These are phyloP conservation scores for Dactylellina sp. DNA, from an alignment of 2,329 filamentous ascomycete species.

Conservation along the genomic window DNA sequence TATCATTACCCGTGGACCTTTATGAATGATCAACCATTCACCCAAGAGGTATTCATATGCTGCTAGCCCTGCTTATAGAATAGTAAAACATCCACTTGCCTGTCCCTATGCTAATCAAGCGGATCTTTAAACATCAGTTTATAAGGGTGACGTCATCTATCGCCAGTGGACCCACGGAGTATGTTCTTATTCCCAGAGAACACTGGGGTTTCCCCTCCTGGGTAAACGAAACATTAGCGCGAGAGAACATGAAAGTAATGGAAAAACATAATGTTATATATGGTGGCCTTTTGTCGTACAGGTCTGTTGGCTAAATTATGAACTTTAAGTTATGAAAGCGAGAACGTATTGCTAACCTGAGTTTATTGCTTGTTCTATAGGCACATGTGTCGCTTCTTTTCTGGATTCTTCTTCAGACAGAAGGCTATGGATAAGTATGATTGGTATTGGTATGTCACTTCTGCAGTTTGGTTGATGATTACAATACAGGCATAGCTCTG, in stretches of 20 bases:
- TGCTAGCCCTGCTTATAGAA: no score
- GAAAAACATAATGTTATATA: slow-evolving; percentile 57
- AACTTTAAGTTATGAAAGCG: no score
- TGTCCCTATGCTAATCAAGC: not conserved
- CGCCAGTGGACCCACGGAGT: slow-evolving; percentile 59
- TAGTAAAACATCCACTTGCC: not conserved
- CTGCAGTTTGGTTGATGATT: not conserved
- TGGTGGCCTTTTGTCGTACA: slow-evolving; percentile 55
- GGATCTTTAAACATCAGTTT: slow-evolving; percentile 46
- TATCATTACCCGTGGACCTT: slow-evolving; percentile 60
- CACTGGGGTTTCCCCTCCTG: slow-evolving; percentile 57
- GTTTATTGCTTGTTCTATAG: slow-evolving; percentile 5
- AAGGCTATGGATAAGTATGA: slow-evolving; percentile 56
- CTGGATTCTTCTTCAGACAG: slow-evolving; percentile 59
- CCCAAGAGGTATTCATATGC: slow-evolving; percentile 58
- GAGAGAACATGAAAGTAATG: slow-evolving; percentile 57
- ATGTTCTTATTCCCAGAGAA: slow-evolving; percentile 56
- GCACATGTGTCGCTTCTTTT: slow-evolving; percentile 56
- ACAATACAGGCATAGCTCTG: not conserved
- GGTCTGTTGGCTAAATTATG: slow-evolving; percentile 28
- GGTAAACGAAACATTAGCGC: slow-evolving; percentile 56
- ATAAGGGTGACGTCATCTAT: slow-evolving; percentile 58
- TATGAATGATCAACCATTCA: slow-evolving; percentile 59
- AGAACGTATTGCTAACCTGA: not conserved
- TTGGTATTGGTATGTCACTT: slow-evolving; percentile 38